Evolutionary conservation across 1,284 basidiomycete genomes (phyloP).

Genomic region (Tremellales sp.): DNA sequence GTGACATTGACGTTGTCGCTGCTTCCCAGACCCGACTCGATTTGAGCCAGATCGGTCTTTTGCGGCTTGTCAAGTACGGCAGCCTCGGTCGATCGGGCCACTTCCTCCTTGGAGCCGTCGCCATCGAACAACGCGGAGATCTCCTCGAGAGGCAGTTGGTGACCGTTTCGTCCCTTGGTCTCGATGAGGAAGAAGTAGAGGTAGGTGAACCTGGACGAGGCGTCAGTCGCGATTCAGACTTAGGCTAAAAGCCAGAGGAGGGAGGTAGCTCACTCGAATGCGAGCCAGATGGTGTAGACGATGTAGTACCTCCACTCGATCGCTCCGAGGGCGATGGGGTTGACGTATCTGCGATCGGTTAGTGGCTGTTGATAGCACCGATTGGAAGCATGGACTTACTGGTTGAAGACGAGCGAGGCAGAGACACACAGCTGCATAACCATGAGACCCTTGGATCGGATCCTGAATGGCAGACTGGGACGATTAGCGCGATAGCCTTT

Average conservation of each 20-base stretch:
- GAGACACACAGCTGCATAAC: slow-evolving; percentile 48
- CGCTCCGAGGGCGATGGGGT: slow-evolving; percentile 63
- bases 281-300: slow-evolving; percentile 8
- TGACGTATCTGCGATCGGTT: slow-evolving; percentile 79
- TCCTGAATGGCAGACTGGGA: slow-evolving; percentile 16
- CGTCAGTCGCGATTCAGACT: too few species aligned
- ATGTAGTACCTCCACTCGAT: slow-evolving; percentile 61
- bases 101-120: not conserved
- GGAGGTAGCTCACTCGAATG: slow-evolving; percentile 10
- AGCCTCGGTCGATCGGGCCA: not conserved
- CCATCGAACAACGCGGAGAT: slow-evolving; percentile 31
- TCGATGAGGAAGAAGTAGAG: slow-evolving; percentile 44
- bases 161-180: slow-evolving; percentile 39
- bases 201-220: slow-evolving; percentile 40
- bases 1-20: not conserved
- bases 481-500: not conserved
- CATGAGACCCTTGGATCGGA: slow-evolving; percentile 74
- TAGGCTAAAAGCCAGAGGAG: too few species aligned
- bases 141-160: slow-evolving; percentile 38
- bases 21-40: not conserved
- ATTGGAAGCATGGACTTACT: slow-evolving; percentile 8
- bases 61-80: not conserved
- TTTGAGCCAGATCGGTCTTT: not conserved
- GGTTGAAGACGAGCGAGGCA: slow-evolving; percentile 54
- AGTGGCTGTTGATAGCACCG: slow-evolving; percentile 3